Base-by-base conservation (phyloP, 2,329 filamentous ascomycete genomes). In the Boeremia lycopersici region DNA sequence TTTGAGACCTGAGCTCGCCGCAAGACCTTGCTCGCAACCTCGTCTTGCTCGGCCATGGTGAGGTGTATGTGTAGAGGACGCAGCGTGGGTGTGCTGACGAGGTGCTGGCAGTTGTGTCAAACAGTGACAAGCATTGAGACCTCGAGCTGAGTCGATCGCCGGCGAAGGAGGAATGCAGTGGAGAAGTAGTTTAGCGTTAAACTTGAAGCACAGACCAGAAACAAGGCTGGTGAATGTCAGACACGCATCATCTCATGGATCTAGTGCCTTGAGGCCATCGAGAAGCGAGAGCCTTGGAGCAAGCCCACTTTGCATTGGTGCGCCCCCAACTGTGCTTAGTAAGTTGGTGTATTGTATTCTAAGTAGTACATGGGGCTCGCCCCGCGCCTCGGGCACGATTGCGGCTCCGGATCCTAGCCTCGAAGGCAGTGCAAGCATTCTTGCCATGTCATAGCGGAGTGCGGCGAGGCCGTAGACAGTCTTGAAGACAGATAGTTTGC, bases 1-100 rank as follows among this genome's bases (percentile, higher is more conserved):
- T 77, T 77, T 54, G 76, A 76, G 57, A 77, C 75, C 61, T 77
- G 74, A 51, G 76, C 76, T 63, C 76, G 70, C 61, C 75, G 71
- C 65, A 77, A 61, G 56, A 77, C 76, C 68, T 75, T 76, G 67
- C 51, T 75, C 35, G 75, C 75, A 61, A 77, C 75, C 63, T 77
- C 74, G 52, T 75, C 71, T 60, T 67, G 65, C 50, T 68, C 65
- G 42, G 70, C 67, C 72, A 74, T 75, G 62, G 57, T 60, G 63
- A 58, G 59, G 54, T 48, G 56, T 35, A 13, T 48, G 47, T 53
- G 29, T 42, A 52, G 57, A 60, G 56, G 43, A 35, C 43, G 47
- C 43, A 30, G 17, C 11, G 45, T 35, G 40, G 33, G 23, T n/a
- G 39, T n/a, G 34, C 45, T 44, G 40, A 45, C 29, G 41, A 49